phyloP scores from a whole-genome alignment of 805 yeast species.

The Teunomyces barrocoloradensis region DNA sequence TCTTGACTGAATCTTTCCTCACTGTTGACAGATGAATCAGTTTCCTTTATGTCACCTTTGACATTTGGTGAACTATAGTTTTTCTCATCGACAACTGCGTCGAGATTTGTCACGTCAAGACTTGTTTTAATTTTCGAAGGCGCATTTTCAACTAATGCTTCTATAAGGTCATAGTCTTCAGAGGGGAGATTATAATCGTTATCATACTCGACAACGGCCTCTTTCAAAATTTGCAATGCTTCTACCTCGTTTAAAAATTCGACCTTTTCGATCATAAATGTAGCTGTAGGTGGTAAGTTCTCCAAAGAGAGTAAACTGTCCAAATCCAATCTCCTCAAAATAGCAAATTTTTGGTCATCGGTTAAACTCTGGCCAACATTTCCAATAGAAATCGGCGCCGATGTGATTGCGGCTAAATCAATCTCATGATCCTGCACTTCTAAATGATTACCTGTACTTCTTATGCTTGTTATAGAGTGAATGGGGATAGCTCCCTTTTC shows the following conservation, averaged over 20 bases:
- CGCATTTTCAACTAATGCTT: slow-evolving; percentile 12
- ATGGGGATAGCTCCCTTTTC: background rate
- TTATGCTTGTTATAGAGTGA: background rate
- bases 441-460: slow-evolving; percentile 5
- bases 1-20: background rate
- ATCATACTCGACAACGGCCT: slow-evolving; percentile 39
- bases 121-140: background rate
- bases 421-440: slow-evolving; percentile 11
- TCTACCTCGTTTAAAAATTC: slow-evolving; percentile 33
- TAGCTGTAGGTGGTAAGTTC: slow-evolving; percentile 27
- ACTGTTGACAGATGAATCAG: background rate
- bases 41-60: background rate
- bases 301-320: slow-evolving; percentile 25
- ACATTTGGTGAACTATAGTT: no score
- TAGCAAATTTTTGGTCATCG: slow-evolving; percentile 22
- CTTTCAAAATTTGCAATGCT: slow-evolving; percentile 37
- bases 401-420: slow-evolving; percentile 12
- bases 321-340: slow-evolving; percentile 25
- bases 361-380: slow-evolving; percentile 25
- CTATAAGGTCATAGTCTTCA: slow-evolving; percentile 24
- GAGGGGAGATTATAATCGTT: slow-evolving; percentile 34
- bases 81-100: no score
- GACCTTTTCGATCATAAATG: slow-evolving; percentile 42
- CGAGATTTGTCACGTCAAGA: no score
- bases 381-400: slow-evolving; percentile 22